Evolutionary conservation across 2,329 filamentous ascomycete species (phyloP), one percentile per base, ranked within the genome.

Genomic region (Penicillium decumbens): DNA sequence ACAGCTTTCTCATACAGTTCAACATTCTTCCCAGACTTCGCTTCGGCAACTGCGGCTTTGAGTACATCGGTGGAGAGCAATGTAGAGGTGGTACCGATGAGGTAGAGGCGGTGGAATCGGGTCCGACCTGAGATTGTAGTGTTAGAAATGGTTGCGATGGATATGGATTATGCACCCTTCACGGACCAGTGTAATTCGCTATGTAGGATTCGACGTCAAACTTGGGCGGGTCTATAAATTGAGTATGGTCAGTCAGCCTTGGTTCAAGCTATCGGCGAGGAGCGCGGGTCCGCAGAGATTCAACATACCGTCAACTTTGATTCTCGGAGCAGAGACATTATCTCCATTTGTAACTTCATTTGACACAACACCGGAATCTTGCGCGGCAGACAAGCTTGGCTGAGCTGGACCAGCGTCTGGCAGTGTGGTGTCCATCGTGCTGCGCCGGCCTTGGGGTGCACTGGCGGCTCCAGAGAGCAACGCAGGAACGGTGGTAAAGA

Each of bases 171-270:
- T 2, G 2, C n/a, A 24, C 3, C 13, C 5, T 10, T 0, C 5
- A 42, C 42, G 45, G 5, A 91, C 91, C 89, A 66, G 77, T 79
- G 71, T 97, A 98, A 66, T 96, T 95, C 58, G 85, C 80, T 43
- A 95, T 87, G 70, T 96, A 97, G 32, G 87, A 82, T 53, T 96
- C 89, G 37, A 98, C 80, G 63, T 97, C 93, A 60, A 97, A 85
- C 66, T 92, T 95, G 8, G 92, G 91, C 6, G 81, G 72, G 41
- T 89, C 88, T 92, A 20, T 28, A 29, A 8, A 32, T 33, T 12
- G 10, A 10, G 10, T 42, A 38, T 24, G 15, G 47, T 54, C 27
- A 50, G 41, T 37, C 13, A 39, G 23, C 10, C 15, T 13, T 4
- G 30, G 24, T 15, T 8, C 25, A n/a, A 38, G 33, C 41, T 46